Conservation (phyloP, 352 stramenopile genomes). For the Globisporangium perplexum region DNA sequence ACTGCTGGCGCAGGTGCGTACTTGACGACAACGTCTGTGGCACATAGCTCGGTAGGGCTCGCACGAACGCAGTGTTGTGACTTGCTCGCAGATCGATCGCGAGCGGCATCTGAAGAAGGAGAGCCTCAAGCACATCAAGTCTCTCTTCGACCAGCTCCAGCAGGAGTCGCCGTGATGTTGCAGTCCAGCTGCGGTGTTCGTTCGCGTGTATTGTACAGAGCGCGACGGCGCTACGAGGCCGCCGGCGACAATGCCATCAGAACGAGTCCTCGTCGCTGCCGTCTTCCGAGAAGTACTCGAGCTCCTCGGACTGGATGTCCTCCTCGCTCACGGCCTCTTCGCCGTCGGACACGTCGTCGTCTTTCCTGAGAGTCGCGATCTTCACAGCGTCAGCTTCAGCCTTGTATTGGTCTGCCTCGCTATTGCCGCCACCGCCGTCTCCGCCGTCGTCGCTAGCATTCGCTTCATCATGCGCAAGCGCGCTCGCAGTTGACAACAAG, state of each 20-base stretch:
- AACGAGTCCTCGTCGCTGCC: constrained; percentile 79
- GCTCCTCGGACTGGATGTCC: constrained; percentile 64
- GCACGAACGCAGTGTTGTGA: not conserved
- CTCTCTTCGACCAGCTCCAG: constrained; percentile 69
- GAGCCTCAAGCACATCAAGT: constrained; percentile 68
- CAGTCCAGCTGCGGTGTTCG: not conserved
- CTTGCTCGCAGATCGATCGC: constrained; percentile 43
- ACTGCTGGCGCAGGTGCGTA: constrained; percentile 42
- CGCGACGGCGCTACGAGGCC: not conserved
- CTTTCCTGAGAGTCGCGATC: constrained; percentile 30
- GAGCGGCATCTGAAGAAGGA: constrained; percentile 67
- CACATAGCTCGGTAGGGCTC: not conserved
- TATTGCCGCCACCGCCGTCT: not conserved
- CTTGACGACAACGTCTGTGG: no score
- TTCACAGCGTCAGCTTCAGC: constrained; percentile 28
- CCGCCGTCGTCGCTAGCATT: not conserved
- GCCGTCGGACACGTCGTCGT: constrained; percentile 38
- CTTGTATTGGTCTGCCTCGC: not conserved
- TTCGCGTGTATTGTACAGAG: not conserved
- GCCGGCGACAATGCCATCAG: constrained; percentile 20
- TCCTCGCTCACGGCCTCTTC: constrained; percentile 62
- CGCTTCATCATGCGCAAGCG: not conserved
- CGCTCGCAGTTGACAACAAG: not conserved
- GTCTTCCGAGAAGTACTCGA: constrained; percentile 84
- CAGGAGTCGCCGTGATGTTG: constrained; percentile 29